Percentiles rank a stretch among this genome's conserved stretches.
phyloP scores from a whole-genome alignment of 805 yeast genomes.

The Ogataea ramenticola region DNA sequence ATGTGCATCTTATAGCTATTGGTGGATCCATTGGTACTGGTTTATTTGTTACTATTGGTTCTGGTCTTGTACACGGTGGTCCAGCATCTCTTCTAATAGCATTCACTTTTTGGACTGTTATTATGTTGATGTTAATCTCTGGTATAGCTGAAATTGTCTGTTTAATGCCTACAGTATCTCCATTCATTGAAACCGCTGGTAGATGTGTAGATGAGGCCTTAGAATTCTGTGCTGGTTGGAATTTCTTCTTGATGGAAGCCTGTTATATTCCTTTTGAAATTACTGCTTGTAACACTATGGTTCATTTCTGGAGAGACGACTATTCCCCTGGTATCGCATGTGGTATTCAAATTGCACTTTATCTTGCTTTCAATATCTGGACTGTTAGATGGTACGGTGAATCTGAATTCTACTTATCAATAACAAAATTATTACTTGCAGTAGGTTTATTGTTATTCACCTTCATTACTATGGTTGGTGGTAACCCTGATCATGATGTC shows the following conservation, averaged over 20 bases:
- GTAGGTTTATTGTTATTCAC: constrained; percentile 42
- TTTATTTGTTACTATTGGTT: constrained; percentile 29
- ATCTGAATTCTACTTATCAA: constrained; percentile 37
- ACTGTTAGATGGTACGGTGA: constrained; percentile 47
- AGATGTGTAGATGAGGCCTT: constrained; percentile 31
- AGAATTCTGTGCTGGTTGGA: constrained; percentile 28
- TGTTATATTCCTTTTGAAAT: constrained; percentile 43
- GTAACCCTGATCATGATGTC: constrained; percentile 43
- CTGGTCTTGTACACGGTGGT: constrained; percentile 28
- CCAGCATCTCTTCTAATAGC: constrained; percentile 28
- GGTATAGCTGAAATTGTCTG: constrained; percentile 31
- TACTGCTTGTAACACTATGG: constrained; percentile 42
- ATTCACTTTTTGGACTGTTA: constrained; percentile 25
- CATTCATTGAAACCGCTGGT: constrained; percentile 31
- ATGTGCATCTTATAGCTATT: constrained; percentile 32
- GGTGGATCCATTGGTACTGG: constrained; percentile 36
- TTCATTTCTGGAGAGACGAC: constrained; percentile 45
- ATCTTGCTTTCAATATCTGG: constrained; percentile 35
- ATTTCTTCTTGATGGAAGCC: constrained; percentile 36
- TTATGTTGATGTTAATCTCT: constrained; percentile 26
- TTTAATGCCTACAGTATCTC: constrained; percentile 29
- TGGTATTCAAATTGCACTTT: constrained; percentile 33
- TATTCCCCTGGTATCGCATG: constrained; percentile 42
- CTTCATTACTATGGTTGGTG: constrained; percentile 49
- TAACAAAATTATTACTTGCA: constrained; percentile 42